Evolutionary conservation across 2,329 filamentous ascomycete genomes (phyloP), one percentile per base, ranked within the genome.

Genomic region (Aaosphaeria arxii): DNA sequence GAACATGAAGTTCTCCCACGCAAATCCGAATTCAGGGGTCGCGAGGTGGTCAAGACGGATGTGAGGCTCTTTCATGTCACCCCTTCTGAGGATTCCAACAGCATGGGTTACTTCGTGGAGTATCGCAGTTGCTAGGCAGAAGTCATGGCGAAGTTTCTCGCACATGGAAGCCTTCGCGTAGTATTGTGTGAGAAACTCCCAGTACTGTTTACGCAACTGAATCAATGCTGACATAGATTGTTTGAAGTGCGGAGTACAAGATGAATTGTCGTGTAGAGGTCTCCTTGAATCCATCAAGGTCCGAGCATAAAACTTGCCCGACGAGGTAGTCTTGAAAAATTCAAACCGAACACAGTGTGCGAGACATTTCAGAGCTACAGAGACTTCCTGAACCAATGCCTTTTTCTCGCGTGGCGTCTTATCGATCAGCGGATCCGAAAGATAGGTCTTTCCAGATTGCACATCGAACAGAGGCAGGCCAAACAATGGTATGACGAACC

Each of bases 1-100:
- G 36, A 70, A 69, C 54, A 66, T 62, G 51, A 64, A 67, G 41
- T 65, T 58, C 46, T 71, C 68, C 66, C 66, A 71, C n/a, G 64
- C 60, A 42, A 52, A 63, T 11, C 68, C 68, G 54, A 59, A 63
- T 42, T 71, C 68, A 2, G 54, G 51, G 5, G 55, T 55, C 6
- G 30, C 11, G 3, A 62, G 64, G 47, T 60, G 58, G 13, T 64
- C 52, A 9, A 49, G 45, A 7, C 50, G 46, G 28, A 67, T 57
- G 38, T 48, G 54, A 30, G 64, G 62, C 51, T 71, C 68, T 4
- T 38, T 32, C 1, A 62, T 32, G 28, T 61, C 44, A 30, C 64
- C 65, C 32, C 64, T 57, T 38, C 57, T 53, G 59, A 69, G 59
- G 11, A 66, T 54, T 13, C 66, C 64, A 29, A 69, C 50, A 29